Percentiles rank a stretch among this genome's conserved stretches.
Evolutionary conservation across 306 rosid species (phyloP).

Genomic region (Cucurbita moschata): DNA sequence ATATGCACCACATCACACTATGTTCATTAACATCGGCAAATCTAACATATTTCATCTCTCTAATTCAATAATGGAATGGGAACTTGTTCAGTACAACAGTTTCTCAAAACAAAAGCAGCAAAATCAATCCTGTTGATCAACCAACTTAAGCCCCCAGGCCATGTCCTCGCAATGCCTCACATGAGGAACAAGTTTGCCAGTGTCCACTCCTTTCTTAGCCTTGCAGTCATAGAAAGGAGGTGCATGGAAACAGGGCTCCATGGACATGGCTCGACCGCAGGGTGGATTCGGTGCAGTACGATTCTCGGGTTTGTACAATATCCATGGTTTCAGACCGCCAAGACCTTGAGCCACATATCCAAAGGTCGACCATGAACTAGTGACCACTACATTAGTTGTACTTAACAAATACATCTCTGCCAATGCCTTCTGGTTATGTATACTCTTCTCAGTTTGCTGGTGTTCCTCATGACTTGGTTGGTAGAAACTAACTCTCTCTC

Average conservation of each 20-base stretch:
- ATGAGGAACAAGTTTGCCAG: constrained; percentile 27
- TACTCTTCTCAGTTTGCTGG: constrained; percentile 45
- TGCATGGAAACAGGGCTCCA: constrained; percentile 84
- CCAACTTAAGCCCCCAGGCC: constrained; percentile 13
- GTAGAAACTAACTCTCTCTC: constrained; percentile 43
- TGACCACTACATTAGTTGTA: constrained; percentile 37
- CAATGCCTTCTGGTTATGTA: constrained; percentile 57
- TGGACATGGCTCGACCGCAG: constrained; percentile 50
- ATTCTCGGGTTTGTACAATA: constrained; percentile 54
- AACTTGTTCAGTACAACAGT: neutral
- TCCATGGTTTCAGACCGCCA: constrained; percentile 70
- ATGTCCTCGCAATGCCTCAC: constrained; percentile 14
- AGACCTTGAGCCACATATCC: constrained; percentile 85
- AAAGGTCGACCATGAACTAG: constrained; percentile 73
- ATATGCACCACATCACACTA: neutral
- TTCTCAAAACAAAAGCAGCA: neutral
- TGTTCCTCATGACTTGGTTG: constrained; percentile 70
- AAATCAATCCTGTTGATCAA: constrained; percentile 5
- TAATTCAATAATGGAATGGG: neutral
- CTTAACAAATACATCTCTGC: constrained; percentile 72
- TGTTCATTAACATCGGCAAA: neutral
- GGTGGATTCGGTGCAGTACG: constrained; percentile 38
- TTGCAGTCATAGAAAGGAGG: constrained; percentile 83
- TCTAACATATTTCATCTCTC: neutral
- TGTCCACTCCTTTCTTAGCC: constrained; percentile 53